phyloP scores from a whole-genome alignment of 83 land plant genomes.

The Larix sibirica region DNA sequence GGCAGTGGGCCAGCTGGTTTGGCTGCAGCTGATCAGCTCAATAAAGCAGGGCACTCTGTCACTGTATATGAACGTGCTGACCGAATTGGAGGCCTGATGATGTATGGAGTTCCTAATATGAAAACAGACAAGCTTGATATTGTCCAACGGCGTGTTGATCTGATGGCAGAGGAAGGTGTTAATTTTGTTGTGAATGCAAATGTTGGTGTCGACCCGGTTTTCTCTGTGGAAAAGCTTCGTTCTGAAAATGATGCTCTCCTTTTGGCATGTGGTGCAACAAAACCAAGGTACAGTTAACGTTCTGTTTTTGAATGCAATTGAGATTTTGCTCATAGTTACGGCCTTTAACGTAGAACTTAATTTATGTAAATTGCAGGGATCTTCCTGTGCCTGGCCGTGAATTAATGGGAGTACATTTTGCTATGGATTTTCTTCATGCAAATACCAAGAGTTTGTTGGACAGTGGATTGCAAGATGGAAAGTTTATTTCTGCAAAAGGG shows the following conservation, averaged over 20 bases:
- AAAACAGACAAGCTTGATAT: conserved; percentile 91
- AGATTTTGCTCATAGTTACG: neutral
- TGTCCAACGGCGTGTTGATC: conserved; percentile 89
- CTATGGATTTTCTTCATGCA: conserved; percentile 96
- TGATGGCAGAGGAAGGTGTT: conserved; percentile 90
- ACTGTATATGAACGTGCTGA: conserved; percentile 96
- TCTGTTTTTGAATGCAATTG: neutral
- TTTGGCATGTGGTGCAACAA: conserved; percentile 96
- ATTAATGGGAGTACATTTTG: conserved; percentile 84
- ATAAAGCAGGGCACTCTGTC: conserved; percentile 89
- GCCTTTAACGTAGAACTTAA: neutral
- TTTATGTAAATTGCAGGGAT: conserved; percentile 63
- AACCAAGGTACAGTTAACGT: conserved; percentile 65
- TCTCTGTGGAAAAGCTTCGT: conserved; percentile 68
- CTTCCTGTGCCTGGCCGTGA: conserved; percentile 89
- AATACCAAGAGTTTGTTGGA: conserved; percentile 98
- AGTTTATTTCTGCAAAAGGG: conserved; percentile 93
- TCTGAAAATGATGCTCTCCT: conserved; percentile 79
- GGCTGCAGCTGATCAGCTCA: conserved; percentile 98
- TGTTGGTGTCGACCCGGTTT: conserved; percentile 81
- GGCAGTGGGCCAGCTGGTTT: conserved; percentile 99
- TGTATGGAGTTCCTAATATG: conserved; percentile 99
- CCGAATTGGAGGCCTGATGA: conserved; percentile 99
- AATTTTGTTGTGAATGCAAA: conserved; percentile 90
- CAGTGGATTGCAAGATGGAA: conserved; percentile 79